Conservation (phyloP, 768 basidiomycete species). For the Paxillus involutus region DNA sequence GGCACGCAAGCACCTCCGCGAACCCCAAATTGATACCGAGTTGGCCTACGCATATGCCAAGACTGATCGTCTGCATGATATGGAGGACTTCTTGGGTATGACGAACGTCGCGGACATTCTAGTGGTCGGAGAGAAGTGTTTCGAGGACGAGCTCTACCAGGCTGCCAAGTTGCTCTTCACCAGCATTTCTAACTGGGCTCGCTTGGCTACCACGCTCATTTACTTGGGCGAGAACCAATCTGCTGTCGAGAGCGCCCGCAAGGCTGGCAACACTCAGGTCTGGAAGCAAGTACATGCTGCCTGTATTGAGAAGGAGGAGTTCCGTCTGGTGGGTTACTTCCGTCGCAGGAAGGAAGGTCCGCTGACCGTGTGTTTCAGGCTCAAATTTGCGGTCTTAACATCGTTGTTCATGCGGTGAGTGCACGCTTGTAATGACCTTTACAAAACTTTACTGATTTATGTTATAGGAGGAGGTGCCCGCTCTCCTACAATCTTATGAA, state of each 20-base stretch:
- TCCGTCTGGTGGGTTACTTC: constrained; percentile 67
- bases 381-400: constrained; percentile 98
- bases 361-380: constrained; percentile 46
- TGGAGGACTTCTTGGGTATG: constrained; percentile 99
- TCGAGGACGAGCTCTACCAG: constrained; percentile 97
- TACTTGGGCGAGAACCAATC: constrained; percentile 98
- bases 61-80: constrained; percentile 95
- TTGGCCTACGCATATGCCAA: constrained; percentile 98
- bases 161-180: constrained; percentile 94
- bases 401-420: constrained; percentile 83
- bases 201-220: constrained; percentile 95
- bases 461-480: constrained; percentile 70
- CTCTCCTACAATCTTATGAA: constrained; percentile 82
- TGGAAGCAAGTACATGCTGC: constrained; percentile 99
- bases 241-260: constrained; percentile 98
- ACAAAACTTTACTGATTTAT: constrained; percentile 1
- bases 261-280: constrained; percentile 99
- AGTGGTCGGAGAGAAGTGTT: constrained; percentile 98
- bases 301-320: constrained; percentile 96
- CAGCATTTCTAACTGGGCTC: constrained; percentile 98
- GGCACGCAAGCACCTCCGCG: constrained; percentile 95
- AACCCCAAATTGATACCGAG: constrained; percentile 98
- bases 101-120: constrained; percentile 98
- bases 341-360: background rate
- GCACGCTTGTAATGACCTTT: constrained; percentile 8